phyloP scores from a whole-genome alignment of 371 early-diverging fungal genomes.

The Circinella minor region DNA sequence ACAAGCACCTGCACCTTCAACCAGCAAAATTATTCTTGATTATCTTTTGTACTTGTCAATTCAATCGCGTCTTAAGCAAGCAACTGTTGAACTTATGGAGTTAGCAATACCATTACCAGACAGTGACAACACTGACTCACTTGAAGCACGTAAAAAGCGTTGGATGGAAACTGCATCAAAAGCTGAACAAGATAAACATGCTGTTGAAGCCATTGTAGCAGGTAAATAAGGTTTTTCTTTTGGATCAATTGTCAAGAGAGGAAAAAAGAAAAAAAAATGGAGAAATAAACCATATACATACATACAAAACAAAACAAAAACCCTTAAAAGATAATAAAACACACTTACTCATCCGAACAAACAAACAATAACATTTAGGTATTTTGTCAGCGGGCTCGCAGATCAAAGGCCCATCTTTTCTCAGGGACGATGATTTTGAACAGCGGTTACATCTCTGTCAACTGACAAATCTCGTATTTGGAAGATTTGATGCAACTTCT shows the following conservation, averaged over 20 bases:
- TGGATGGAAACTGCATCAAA: conserved; percentile 48
- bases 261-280: too few relatives aligned
- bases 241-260: not conserved
- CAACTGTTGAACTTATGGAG: conserved; percentile 52
- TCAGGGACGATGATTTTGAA: conserved; percentile 54
- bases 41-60: conserved; percentile 66
- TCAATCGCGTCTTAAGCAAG: conserved; percentile 61
- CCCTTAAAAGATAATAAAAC: not conserved
- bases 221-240: conserved; percentile 26
- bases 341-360: not conserved
- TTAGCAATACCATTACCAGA: conserved; percentile 36
- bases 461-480: conserved; percentile 64
- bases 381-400: conserved; percentile 52
- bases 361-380: conserved; percentile 30
- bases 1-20: conserved; percentile 44
- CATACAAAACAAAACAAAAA: too few relatives aligned
- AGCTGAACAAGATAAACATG: conserved; percentile 57
- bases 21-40: conserved; percentile 66
- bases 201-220: conserved; percentile 54
- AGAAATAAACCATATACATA: too few relatives aligned
- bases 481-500: conserved; percentile 62
- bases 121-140: conserved; percentile 22
- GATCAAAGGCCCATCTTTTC: conserved; percentile 43
- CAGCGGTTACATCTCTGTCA: conserved; percentile 67
- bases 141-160: conserved; percentile 37